Conservation (phyloP, 176 grass and related monocot species). For the Puccinellia tenuiflora region DNA sequence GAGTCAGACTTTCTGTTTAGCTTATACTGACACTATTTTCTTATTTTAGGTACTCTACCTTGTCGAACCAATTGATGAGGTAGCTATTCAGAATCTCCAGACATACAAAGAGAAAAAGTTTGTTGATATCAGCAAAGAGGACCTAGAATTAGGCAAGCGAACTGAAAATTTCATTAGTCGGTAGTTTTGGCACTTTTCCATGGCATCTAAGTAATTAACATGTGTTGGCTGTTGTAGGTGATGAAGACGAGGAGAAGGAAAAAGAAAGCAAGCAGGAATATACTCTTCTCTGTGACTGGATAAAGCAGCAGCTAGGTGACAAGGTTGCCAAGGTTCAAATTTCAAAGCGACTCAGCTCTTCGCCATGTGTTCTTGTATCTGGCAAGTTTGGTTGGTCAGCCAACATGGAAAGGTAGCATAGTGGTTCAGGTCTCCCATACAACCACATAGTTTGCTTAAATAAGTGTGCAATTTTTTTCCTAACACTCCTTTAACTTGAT, state of each 20-base stretch:
- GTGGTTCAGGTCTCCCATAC: not conserved
- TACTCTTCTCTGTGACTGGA: slow-evolving; percentile 75
- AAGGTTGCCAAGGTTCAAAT: slow-evolving; percentile 94
- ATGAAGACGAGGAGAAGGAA: slow-evolving; percentile 70
- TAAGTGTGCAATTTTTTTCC: not conserved
- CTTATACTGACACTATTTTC: slow-evolving; percentile 1
- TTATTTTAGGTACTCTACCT: slow-evolving; percentile 71
- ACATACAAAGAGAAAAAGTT: slow-evolving; percentile 94
- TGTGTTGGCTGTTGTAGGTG: slow-evolving; percentile 38
- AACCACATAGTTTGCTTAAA: not conserved
- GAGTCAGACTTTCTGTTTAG: not conserved
- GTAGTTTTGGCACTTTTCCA: not conserved
- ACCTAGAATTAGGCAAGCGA: slow-evolving; percentile 67
- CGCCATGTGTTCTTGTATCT: slow-evolving; percentile 92
- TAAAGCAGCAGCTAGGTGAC: slow-evolving; percentile 71
- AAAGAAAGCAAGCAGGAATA: slow-evolving; percentile 77
- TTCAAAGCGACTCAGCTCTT: slow-evolving; percentile 89
- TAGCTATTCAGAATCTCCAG: slow-evolving; percentile 93
- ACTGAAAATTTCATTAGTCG: not conserved
- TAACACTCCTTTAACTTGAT: slow-evolving; percentile 18
- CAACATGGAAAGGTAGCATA: slow-evolving; percentile 84
- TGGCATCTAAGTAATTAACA: not conserved
- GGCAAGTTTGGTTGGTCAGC: slow-evolving; percentile 97
- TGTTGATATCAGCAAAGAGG: slow-evolving; percentile 89
- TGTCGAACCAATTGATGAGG: slow-evolving; percentile 84